Conservation (phyloP, 1,284 basidiomycete species). For the Wallemia ichthyophaga region DNA sequence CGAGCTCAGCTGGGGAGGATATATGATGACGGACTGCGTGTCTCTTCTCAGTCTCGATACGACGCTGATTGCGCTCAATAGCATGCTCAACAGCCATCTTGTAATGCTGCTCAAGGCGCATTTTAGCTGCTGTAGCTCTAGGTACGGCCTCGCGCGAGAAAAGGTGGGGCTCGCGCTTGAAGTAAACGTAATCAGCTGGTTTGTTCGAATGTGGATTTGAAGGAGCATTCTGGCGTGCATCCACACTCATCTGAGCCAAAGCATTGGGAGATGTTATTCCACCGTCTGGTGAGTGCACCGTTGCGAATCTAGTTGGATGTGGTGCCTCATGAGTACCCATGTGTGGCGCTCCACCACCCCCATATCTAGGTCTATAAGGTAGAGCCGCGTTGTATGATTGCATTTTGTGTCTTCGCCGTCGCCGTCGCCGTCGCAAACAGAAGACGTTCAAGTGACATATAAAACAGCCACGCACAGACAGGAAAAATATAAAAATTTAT, state of each 20-base stretch:
- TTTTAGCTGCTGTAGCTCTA: slow-evolving; percentile 75
- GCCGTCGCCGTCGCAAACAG: neutral
- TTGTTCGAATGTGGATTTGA: neutral
- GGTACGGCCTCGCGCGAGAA: slow-evolving; percentile 72
- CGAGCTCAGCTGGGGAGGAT: slow-evolving; percentile 23
- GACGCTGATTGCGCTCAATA: slow-evolving; percentile 57
- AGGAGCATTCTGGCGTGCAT: neutral
- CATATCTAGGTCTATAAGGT: neutral
- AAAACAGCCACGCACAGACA: neutral
- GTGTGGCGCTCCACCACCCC: neutral
- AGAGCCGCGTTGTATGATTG: neutral
- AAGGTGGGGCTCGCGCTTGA: slow-evolving; percentile 51
- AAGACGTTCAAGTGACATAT: neutral
- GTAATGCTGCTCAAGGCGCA: slow-evolving; percentile 93
- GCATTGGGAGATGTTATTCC: neutral
- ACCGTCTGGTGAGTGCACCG: neutral
- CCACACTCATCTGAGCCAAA: neutral
- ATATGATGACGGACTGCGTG: neutral
- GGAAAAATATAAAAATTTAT: neutral
- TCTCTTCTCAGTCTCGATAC: slow-evolving; percentile 72
- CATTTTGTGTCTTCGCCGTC: neutral
- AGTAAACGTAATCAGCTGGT: slow-evolving; percentile 58
- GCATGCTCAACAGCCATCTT: slow-evolving; percentile 79
- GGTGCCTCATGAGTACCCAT: neutral
- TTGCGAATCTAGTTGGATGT: neutral